phyloP scores from a whole-genome alignment of 345 rosid genomes.

The Camelina neglecta region DNA sequence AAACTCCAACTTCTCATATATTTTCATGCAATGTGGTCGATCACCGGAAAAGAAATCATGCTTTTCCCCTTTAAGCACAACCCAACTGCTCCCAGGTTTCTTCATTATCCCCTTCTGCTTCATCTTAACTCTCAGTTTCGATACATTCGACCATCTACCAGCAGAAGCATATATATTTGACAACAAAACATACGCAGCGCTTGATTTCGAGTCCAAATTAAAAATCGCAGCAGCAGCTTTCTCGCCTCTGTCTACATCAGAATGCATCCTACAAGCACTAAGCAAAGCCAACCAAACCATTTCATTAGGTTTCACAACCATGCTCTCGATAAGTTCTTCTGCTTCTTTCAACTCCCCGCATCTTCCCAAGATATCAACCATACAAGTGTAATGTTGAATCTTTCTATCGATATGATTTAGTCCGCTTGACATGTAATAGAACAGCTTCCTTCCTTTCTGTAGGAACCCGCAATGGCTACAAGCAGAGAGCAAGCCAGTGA shows the following conservation, averaged over 20 bases:
- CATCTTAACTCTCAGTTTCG: constrained; percentile 63
- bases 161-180: constrained; percentile 72
- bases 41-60: constrained; percentile 68
- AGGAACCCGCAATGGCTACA: constrained; percentile 76
- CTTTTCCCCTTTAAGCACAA: constrained; percentile 52
- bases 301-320: constrained; percentile 59
- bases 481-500: constrained; percentile 81
- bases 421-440: constrained; percentile 50
- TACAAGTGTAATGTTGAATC: constrained; percentile 70
- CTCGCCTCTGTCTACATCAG: constrained; percentile 61
- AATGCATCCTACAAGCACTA: constrained; percentile 70
- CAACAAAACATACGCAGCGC: constrained; percentile 63
- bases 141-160: constrained; percentile 64
- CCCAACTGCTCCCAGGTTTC: constrained; percentile 73
- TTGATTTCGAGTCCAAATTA: constrained; percentile 57
- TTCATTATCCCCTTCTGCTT: constrained; percentile 57
- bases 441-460: constrained; percentile 63
- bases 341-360: constrained; percentile 67
- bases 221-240: constrained; percentile 59
- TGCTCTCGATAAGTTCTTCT: constrained; percentile 58
- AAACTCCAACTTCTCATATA: constrained; percentile 61
- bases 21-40: constrained; percentile 50
- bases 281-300: constrained; percentile 74
- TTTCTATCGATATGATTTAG: constrained; percentile 42
- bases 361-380: constrained; percentile 78